Percentiles rank a stretch among this genome's conserved stretches.
Evolutionary conservation across 495 filamentous ascomycete species (phyloP).

Genomic region (Neurospora sp.): DNA sequence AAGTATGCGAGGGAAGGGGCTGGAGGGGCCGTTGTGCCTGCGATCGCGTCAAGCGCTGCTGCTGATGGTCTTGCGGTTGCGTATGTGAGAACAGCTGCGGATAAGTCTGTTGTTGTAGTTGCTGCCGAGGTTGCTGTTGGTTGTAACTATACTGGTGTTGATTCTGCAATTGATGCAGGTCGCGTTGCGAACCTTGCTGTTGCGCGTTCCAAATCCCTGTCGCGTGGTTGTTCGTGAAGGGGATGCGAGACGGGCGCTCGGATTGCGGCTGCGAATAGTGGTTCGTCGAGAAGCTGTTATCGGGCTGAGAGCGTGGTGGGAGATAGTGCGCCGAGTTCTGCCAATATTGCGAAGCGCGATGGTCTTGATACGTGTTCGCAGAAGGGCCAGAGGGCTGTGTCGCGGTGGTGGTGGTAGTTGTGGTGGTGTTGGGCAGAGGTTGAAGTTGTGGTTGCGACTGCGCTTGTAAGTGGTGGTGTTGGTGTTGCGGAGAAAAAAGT

Average conservation of each 20-base stretch:
- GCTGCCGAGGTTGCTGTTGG: slow-evolving; percentile 1
- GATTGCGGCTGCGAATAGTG: background rate
- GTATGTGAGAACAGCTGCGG: slow-evolving; percentile 1
- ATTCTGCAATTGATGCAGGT: background rate
- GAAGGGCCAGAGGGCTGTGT: slow-evolving; percentile 2
- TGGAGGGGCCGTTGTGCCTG: background rate
- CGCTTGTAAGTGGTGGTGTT: slow-evolving; percentile 11
- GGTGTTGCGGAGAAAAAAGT: slow-evolving; percentile 12
- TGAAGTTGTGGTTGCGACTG: slow-evolving; percentile 2
- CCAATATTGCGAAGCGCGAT: background rate
- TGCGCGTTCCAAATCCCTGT: background rate
- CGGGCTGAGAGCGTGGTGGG: background rate
- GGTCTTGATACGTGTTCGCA: slow-evolving; percentile 2
- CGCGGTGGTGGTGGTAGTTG: slow-evolving; percentile 8
- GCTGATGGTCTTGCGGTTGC: slow-evolving; percentile 2
- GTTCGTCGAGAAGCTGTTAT: background rate
- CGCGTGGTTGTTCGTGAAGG: background rate
- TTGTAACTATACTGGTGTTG: background rate
- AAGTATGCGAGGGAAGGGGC: background rate
- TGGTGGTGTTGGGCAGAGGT: slow-evolving; percentile 12
- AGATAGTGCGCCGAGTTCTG: background rate
- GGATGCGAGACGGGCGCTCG: background rate
- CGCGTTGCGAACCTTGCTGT: background rate
- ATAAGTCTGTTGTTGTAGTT: slow-evolving; percentile 8
- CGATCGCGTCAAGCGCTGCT: slow-evolving; percentile 1